phyloP scores from a whole-genome alignment of 306 rosid species.

The Quercus engelmannii region DNA sequence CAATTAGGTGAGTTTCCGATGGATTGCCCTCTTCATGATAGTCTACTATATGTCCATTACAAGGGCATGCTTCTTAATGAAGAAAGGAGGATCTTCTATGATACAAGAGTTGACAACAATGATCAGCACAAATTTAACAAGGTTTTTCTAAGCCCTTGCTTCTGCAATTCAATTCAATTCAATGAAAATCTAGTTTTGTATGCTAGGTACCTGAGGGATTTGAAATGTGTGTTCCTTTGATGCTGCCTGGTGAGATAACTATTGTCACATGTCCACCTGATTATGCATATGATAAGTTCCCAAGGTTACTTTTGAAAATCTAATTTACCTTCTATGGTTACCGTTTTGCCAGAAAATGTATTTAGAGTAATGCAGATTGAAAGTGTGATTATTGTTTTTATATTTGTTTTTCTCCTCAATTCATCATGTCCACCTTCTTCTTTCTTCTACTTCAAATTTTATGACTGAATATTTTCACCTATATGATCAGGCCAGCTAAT shows the following conservation, averaged over 20 bases:
- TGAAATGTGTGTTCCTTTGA: conserved; percentile 90
- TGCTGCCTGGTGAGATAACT: conserved; percentile 95
- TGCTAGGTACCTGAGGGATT: conserved; percentile 88
- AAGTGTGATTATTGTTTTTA: neutral
- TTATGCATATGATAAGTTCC: conserved; percentile 92
- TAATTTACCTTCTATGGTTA: conserved; percentile 1
- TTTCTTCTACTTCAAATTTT: conserved; percentile 14
- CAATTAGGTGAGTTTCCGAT: conserved; percentile 89
- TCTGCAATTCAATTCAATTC: neutral
- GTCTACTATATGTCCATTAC: conserved; percentile 80
- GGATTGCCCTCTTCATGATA: conserved; percentile 99
- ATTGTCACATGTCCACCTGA: conserved; percentile 91
- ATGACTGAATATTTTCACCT: conserved; percentile 17
- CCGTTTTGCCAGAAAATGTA: conserved; percentile 12
- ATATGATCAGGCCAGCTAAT: conserved; percentile 61
- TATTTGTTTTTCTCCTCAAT: conserved; percentile 2
- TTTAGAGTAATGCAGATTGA: conserved; percentile 1
- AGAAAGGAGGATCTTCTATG: conserved; percentile 66
- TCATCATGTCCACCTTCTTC: neutral
- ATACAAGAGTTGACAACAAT: conserved; percentile 76
- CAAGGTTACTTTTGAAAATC: conserved; percentile 48
- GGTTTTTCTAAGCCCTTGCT: neutral
- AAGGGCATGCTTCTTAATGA: conserved; percentile 77
- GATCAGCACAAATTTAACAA: conserved; percentile 36
- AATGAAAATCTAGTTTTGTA: conserved; percentile 5